A percentile compares a stretch with the other conserved stretches of the same genome.
Conservation (phyloP, 306 rosid genomes). For the Quercus ilex region DNA sequence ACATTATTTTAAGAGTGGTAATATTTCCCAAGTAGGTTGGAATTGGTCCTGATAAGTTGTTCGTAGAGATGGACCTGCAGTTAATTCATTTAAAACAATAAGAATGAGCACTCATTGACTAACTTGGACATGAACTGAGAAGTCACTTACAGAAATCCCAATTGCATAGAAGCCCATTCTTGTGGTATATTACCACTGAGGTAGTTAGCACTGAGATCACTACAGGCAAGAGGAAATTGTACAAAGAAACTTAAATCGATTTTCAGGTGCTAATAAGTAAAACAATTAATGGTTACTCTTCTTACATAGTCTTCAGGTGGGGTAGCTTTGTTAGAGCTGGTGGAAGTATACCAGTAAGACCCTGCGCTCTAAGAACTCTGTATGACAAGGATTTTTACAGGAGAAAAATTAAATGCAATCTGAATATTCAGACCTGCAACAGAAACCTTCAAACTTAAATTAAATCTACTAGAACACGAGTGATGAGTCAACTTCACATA, state of each 20-base stretch:
- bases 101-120: too few relatives aligned
- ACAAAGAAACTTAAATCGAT: background rate
- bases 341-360: slow-evolving; percentile 32
- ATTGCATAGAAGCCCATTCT: slow-evolving; percentile 19
- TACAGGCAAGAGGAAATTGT: background rate
- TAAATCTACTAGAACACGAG: too few relatives aligned
- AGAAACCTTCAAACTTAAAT: too few relatives aligned
- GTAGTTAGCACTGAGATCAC: slow-evolving; percentile 21
- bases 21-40: slow-evolving; percentile 22
- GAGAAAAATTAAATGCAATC: background rate
- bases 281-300: background rate
- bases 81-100: background rate
- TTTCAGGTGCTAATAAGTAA: background rate
- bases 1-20: slow-evolving; percentile 5
- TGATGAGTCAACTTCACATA: too few relatives aligned
- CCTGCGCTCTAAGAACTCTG: background rate
- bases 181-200: slow-evolving; percentile 24
- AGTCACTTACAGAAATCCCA: slow-evolving; percentile 22
- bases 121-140: background rate
- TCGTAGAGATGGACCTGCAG: background rate
- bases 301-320: slow-evolving; percentile 14
- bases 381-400: background rate
- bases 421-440: background rate
- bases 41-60: slow-evolving; percentile 27
- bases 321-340: slow-evolving; percentile 18